A percentile compares a stretch with the other conserved stretches of the same genome.
Conservation (phyloP, 805 yeast genomes). For the Metschnikowia aberdeeniae region DNA sequence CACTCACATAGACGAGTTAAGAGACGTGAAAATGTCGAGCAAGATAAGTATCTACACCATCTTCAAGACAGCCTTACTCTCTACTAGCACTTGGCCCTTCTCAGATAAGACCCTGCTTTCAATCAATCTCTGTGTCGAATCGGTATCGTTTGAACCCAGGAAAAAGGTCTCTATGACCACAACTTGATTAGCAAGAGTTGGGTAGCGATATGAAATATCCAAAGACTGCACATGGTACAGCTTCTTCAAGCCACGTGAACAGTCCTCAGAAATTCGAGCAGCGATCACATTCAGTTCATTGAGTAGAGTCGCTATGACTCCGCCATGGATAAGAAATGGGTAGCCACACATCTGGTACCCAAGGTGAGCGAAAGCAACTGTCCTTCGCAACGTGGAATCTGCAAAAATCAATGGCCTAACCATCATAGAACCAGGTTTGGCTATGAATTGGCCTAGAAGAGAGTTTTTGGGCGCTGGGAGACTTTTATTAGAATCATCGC, state of each 20-base stretch:
- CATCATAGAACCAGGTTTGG: slow-evolving; percentile 75
- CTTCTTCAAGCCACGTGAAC: slow-evolving; percentile 35
- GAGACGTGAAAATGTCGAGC: not conserved
- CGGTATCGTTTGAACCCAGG: slow-evolving; percentile 18
- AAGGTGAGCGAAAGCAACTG: slow-evolving; percentile 65
- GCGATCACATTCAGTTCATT: slow-evolving; percentile 70
- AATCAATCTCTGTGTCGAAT: slow-evolving; percentile 30
- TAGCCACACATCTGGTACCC: slow-evolving; percentile 81
- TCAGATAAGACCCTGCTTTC: slow-evolving; percentile 52
- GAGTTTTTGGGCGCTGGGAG: not conserved
- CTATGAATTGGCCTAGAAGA: slow-evolving; percentile 44
- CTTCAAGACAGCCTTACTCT: slow-evolving; percentile 20
- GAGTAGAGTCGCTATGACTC: slow-evolving; percentile 72
- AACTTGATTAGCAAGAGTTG: slow-evolving; percentile 77
- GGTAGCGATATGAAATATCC: slow-evolving; percentile 55
- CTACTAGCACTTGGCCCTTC: slow-evolving; percentile 53
- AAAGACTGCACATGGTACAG: slow-evolving; percentile 40
- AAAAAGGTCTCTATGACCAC: slow-evolving; percentile 54
- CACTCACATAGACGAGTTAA: too few relatives aligned
- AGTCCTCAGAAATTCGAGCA: slow-evolving; percentile 35
- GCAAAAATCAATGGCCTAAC: slow-evolving; percentile 68
- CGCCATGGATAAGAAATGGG: slow-evolving; percentile 87
- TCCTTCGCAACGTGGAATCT: slow-evolving; percentile 51
- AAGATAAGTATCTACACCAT: not conserved
- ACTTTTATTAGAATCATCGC: not conserved